Conservation (phyloP, 768 basidiomycete species). For the Candolleomyces aberdarensis region DNA sequence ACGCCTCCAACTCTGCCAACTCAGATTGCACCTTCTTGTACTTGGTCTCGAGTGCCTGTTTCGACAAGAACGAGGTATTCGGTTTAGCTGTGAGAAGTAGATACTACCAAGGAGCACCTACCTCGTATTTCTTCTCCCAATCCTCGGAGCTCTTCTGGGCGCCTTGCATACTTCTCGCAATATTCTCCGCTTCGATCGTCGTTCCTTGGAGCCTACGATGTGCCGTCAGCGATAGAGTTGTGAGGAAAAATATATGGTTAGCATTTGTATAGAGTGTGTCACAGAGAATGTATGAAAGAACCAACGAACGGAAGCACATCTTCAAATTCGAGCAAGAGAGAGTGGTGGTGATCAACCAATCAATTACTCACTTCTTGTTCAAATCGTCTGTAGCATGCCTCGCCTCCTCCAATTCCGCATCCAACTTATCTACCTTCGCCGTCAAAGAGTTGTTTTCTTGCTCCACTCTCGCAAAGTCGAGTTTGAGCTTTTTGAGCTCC, state of each 20-base stretch:
- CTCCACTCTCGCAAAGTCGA: background rate
- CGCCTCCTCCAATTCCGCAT: background rate
- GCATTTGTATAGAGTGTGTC: too few relatives aligned
- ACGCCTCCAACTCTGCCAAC: background rate
- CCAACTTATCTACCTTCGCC: background rate
- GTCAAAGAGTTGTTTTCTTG: background rate
- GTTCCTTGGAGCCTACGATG: too few relatives aligned
- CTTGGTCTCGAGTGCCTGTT: background rate
- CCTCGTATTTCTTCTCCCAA: background rate
- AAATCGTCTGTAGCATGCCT: background rate
- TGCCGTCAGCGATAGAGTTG: too few relatives aligned
- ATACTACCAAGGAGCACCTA: background rate
- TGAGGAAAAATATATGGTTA: background rate
- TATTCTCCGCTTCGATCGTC: background rate
- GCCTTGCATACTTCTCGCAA: background rate
- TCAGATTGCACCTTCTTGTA: background rate
- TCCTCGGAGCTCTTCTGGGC: background rate
- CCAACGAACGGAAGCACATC: background rate
- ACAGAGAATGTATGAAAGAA: too few relatives aligned
- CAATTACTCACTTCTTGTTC: background rate
- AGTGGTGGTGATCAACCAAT: too few relatives aligned
- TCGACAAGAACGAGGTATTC: background rate
- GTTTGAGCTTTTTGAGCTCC: background rate
- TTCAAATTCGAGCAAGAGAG: background rate
- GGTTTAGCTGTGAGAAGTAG: background rate